phyloP scores from a whole-genome alignment of 768 basidiomycete genomes.

The Rubroboletus satanas region DNA sequence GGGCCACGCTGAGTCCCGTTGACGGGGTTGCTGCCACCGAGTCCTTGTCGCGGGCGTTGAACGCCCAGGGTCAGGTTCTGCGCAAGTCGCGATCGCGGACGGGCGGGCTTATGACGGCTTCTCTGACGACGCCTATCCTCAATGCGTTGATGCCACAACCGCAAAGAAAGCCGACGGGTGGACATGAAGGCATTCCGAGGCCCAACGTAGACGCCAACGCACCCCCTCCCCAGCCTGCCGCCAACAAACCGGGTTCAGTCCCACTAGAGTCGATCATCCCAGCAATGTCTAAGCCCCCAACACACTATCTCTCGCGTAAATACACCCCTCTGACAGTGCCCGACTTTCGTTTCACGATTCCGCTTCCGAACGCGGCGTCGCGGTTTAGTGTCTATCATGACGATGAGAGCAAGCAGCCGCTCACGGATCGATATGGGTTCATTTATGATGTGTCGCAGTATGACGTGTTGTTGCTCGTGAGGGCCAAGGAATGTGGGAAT shows the following conservation, averaged over 20 bases:
- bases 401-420: conserved; percentile 50
- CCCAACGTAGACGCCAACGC: conserved; percentile 12
- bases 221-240: conserved; percentile 18
- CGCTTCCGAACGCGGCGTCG: conserved; percentile 53
- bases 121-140: conserved; percentile 57
- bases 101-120: conserved; percentile 34
- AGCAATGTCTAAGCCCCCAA: conserved; percentile 73
- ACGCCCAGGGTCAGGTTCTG: conserved; percentile 30
- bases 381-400: conserved; percentile 48
- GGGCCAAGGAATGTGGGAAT: conserved; percentile 67
- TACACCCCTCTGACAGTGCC: conserved; percentile 72
- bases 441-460: conserved; percentile 84
- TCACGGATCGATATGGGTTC: conserved; percentile 89
- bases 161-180: conserved; percentile 38
- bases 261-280: conserved; percentile 84
- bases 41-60: conserved; percentile 46
- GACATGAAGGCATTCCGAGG: conserved; percentile 21
- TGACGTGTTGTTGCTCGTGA: conserved; percentile 70
- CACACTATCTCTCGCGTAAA: conserved; percentile 72
- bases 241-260: conserved; percentile 42
- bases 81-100: conserved; percentile 36
- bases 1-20: conserved; percentile 42
- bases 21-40: conserved; percentile 42
- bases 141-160: conserved; percentile 55
- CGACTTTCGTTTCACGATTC: conserved; percentile 71